Evolutionary conservation across 805 yeast species (phyloP).

Genomic region (Candida suzukii): DNA sequence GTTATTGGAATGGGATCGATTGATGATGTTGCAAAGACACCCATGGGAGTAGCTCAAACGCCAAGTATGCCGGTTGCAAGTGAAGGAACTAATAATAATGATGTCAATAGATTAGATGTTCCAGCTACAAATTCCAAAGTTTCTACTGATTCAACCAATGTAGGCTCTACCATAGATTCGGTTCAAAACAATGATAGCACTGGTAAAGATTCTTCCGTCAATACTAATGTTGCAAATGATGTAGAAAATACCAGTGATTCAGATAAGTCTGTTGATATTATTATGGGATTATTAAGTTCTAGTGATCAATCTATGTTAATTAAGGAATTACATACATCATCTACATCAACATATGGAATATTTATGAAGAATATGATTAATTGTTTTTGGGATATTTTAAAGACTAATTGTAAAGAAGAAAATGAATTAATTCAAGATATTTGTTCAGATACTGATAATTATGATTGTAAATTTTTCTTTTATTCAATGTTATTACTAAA

Average conservation of each 20-base stretch:
- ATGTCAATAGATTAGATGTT: not conserved
- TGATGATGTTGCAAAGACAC: not conserved
- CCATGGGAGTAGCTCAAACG: too few relatives aligned
- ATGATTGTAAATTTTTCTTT: not conserved
- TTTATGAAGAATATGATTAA: not conserved
- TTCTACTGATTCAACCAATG: too few relatives aligned
- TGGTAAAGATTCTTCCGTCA: not conserved
- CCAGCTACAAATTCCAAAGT: too few relatives aligned
- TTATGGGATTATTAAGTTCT: not conserved
- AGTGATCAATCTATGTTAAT: not conserved
- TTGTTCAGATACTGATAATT: not conserved
- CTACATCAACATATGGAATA: not conserved
- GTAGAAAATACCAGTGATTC: too few relatives aligned
- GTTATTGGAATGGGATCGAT: not conserved
- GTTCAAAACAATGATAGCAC: too few relatives aligned
- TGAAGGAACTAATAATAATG: not conserved
- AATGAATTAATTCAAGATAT: not conserved
- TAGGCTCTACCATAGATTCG: too few relatives aligned
- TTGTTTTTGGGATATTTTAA: conserved; percentile 1
- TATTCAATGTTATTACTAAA: not conserved
- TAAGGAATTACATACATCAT: not conserved
- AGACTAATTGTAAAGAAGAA: not conserved
- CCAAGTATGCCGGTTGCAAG: too few relatives aligned
- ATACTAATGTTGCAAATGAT: not conserved
- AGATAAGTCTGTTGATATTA: not conserved